Percentiles rank a stretch among this genome's conserved stretches.
These are phyloP conservation scores for Heterobasidion irregulare DNA, from an alignment of 1,284 basidiomycete genomes.

Conservation along the genomic window DNA sequence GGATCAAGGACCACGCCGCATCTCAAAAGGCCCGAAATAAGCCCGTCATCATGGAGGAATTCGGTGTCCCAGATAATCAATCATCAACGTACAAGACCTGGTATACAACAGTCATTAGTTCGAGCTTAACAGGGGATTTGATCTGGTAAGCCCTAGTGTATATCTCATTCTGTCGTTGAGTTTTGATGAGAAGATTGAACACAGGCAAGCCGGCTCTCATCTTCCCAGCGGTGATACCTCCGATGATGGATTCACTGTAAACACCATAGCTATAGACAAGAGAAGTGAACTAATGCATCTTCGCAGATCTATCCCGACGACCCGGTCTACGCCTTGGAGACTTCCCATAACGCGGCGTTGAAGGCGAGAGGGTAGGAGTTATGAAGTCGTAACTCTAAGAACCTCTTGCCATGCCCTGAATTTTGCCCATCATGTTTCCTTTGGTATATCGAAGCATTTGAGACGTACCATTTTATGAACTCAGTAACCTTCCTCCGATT, in stretches of 20 bases:
- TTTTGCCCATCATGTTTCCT: no score
- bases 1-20: conserved; percentile 51
- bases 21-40: conserved; percentile 42
- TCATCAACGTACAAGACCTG: conserved; percentile 39
- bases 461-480: no score
- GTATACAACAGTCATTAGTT: conserved; percentile 39
- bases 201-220: conserved; percentile 30
- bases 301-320: conserved; percentile 22
- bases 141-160: conserved; percentile 35
- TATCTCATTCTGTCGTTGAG: neutral
- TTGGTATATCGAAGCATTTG: no score
- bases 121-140: conserved; percentile 50
- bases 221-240: conserved; percentile 22
- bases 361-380: conserved; percentile 18
- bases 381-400: no score
- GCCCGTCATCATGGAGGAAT: conserved; percentile 38
- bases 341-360: conserved; percentile 17
- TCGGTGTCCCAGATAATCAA: conserved; percentile 28
- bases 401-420: no score
- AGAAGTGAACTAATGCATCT: neutral
- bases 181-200: neutral
- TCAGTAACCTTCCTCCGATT: no score
- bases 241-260: conserved; percentile 27
- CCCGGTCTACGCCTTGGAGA: conserved; percentile 19
- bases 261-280: conserved; percentile 2